Percentiles rank a stretch among this genome's conserved stretches.
Conservation (phyloP, 108 stramenopile genomes). For the Nitzschia sp. region DNA sequence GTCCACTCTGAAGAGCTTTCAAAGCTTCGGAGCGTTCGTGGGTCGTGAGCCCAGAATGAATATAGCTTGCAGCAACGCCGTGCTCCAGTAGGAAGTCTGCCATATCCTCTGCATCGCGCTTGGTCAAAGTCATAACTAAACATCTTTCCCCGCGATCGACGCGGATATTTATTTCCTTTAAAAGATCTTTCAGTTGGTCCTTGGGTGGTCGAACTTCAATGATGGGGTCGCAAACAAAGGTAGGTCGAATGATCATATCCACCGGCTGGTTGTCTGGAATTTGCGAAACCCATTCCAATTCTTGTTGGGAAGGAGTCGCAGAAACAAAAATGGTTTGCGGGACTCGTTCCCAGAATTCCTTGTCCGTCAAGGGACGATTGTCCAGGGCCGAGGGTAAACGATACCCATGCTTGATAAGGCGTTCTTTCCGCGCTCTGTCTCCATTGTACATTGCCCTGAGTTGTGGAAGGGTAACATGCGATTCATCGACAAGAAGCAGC, state of each 20-base stretch:
- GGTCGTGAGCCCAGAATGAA: slow-evolving; percentile 74
- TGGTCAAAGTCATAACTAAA: slow-evolving; percentile 68
- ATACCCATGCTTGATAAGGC: slow-evolving; percentile 74
- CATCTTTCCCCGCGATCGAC: slow-evolving; percentile 43
- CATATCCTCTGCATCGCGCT: slow-evolving; percentile 77
- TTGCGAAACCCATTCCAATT: slow-evolving; percentile 33
- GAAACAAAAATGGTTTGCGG: slow-evolving; percentile 66
- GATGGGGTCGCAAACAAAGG: slow-evolving; percentile 67
- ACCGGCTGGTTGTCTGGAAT: slow-evolving; percentile 39
- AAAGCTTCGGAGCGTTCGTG: slow-evolving; percentile 61
- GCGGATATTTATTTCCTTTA: slow-evolving; percentile 43
- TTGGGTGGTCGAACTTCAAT: slow-evolving; percentile 55
- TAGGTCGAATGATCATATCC: slow-evolving; percentile 78
- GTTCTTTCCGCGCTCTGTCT: slow-evolving; percentile 60
- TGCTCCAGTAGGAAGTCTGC: slow-evolving; percentile 48
- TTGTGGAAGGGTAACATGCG: slow-evolving; percentile 76
- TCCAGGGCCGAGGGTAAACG: slow-evolving; percentile 80
- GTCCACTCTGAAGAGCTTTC: slow-evolving; percentile 53
- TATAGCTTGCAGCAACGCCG: slow-evolving; percentile 51
- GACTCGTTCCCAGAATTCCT: slow-evolving; percentile 71
- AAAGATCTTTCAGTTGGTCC: slow-evolving; percentile 52
- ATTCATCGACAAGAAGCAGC: slow-evolving; percentile 77
- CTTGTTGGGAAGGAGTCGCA: slow-evolving; percentile 65
- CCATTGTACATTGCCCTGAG: slow-evolving; percentile 71
- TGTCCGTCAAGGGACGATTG: slow-evolving; percentile 69